Conservation (phyloP, 2,329 filamentous ascomycete genomes). For the Epichloe gansuensis region DNA sequence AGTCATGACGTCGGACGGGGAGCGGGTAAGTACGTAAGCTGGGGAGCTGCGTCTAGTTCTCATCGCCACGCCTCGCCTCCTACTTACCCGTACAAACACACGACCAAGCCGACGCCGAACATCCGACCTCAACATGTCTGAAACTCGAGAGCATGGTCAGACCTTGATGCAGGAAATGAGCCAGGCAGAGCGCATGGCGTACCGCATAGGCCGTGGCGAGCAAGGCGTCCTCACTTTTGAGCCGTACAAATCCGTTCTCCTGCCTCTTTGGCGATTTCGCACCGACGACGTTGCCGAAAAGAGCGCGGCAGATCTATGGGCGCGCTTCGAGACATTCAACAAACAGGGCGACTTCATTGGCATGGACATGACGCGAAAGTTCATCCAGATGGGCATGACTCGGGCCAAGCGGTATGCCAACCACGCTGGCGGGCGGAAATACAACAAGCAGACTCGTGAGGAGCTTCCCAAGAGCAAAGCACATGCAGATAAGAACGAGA, state of each 20-base stretch:
- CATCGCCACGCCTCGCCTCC: too few relatives aligned
- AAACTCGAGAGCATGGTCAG: neutral
- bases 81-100: too few relatives aligned
- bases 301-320: neutral
- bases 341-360: neutral
- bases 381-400: conserved; percentile 1
- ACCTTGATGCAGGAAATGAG: neutral
- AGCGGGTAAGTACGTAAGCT: too few relatives aligned
- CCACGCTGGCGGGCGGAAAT: neutral
- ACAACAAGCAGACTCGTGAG: neutral
- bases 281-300: neutral
- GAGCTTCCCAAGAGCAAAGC: neutral
- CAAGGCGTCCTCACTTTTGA: conserved; percentile 1
- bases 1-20: too few relatives aligned
- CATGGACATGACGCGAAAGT: conserved; percentile 1
- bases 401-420: neutral
- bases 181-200: neutral
- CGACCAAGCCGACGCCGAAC: too few relatives aligned
- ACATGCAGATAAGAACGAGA: neutral
- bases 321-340: neutral
- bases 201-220: neutral
- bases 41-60: too few relatives aligned
- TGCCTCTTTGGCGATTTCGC: neutral
- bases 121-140: neutral
- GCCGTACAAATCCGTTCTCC: neutral